Base-by-base conservation (phyloP, 2,329 filamentous ascomycete genomes). In the Cryoendolithus antarcticus region DNA sequence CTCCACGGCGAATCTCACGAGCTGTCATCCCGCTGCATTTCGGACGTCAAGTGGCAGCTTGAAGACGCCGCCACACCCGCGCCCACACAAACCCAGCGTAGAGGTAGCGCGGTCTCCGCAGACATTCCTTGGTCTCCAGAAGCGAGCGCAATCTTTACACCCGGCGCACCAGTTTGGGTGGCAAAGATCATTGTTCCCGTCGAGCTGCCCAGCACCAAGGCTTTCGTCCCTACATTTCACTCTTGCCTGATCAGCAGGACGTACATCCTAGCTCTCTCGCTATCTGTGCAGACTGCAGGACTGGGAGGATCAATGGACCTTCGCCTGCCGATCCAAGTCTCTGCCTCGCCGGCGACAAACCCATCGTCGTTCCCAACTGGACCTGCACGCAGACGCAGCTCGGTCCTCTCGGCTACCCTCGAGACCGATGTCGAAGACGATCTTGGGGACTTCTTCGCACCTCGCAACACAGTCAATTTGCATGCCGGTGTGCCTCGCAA, bases 211-310 rank as follows among this genome's bases (percentile, higher is more conserved):
- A 44, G 35, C 6, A 63, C 63, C 45, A 80, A 78, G 48, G 62
- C 69, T 19, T 80, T 80, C 54, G 61, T 80, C 12, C 80, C 80
- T 1, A 79, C 77, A 2, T 85, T 19, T 84, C 75, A 82, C 62
- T 70, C 72, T 30, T 85, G 80, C 55, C 68, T 83, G 38, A 62
- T 76, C 33, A 75, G 74, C n/a, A 69, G 80, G 38, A 61, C 67
- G 11, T 84, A 85, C 55, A 58, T 64, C 3, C 66, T 85, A 9
- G 71, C 75, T 38, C 59, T 84, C 41, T 63, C 65, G 9, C 58
- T 84, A 13, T 66, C 70, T 3, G 66, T 74, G 36, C 67, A 72
- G 48, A 67, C 69, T 0, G 65, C 69, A 0, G 63, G 63, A 12
- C 57, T 65, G 34, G 57, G 63, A 38, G 59, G 57, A 40, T 48